phyloP scores from a whole-genome alignment of 2,329 filamentous ascomycete species.

The Fusarium veterinarium region DNA sequence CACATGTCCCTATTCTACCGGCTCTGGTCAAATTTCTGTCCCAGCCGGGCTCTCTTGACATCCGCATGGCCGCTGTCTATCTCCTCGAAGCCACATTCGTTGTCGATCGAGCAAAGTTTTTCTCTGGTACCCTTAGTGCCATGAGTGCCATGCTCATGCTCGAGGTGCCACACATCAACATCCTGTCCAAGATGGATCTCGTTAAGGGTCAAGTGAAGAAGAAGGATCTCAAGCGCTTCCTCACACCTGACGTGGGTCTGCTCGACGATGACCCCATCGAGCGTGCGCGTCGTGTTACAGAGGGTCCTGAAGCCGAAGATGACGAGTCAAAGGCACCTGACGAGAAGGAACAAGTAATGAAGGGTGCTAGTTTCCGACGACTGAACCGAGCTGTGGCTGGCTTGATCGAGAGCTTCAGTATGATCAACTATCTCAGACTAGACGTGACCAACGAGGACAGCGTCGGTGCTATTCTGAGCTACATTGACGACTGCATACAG shows the following conservation, averaged over 20 bases:
- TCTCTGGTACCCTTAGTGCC: slow-evolving; percentile 91
- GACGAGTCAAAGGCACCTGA: slow-evolving; percentile 70
- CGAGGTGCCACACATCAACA: slow-evolving; percentile 95
- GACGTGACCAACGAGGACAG: slow-evolving; percentile 94
- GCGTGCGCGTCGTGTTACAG: slow-evolving; percentile 52
- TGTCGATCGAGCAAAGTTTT: slow-evolving; percentile 96
- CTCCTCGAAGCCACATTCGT: slow-evolving; percentile 96
- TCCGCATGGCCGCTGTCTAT: slow-evolving; percentile 93
- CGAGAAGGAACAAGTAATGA: slow-evolving; percentile 78
- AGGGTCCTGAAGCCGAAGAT: slow-evolving; percentile 57
- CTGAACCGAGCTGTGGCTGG: slow-evolving; percentile 90
- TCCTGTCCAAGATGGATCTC: slow-evolving; percentile 97
- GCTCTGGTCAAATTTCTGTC: slow-evolving; percentile 85
- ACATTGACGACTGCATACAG: slow-evolving; percentile 94
- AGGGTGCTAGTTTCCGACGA: slow-evolving; percentile 81
- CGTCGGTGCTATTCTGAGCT: slow-evolving; percentile 83
- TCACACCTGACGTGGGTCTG: slow-evolving; percentile 85
- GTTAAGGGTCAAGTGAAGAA: slow-evolving; percentile 89
- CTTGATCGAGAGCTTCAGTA: slow-evolving; percentile 96
- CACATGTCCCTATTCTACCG: slow-evolving; percentile 92
- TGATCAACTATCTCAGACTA: slow-evolving; percentile 94
- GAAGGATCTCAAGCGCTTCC: slow-evolving; percentile 88
- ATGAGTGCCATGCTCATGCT: slow-evolving; percentile 99
- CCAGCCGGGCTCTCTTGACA: slow-evolving; percentile 82
- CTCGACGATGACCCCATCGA: slow-evolving; percentile 82